Evolutionary conservation across 2,329 filamentous ascomycete genomes (phyloP), one percentile per base, ranked within the genome.

Genomic region (Herpotrichia juniperi): DNA sequence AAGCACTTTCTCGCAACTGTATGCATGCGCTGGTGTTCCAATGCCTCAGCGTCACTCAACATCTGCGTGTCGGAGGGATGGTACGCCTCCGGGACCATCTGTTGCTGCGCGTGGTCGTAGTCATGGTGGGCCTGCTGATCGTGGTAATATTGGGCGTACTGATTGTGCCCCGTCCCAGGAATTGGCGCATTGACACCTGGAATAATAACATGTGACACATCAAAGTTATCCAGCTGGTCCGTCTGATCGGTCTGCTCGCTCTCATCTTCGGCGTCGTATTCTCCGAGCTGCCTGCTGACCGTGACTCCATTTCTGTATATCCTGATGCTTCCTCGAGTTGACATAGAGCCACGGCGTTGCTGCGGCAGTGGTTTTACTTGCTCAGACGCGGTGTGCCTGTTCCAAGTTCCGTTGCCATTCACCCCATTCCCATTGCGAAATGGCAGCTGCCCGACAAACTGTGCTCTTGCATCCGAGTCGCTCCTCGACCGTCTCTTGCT

Each of bases 51-150:
- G 66, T 83, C 80, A 25, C 77, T 75, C 43, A 79, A 65, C 59
- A 83, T 66, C 53, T 81, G 78, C 7, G 79, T 80, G 40, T 81
- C 73, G 12, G 80, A 79, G 8, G 78, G 81, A 39, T 74, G 74
- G 53, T 79, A 81, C 12, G 78, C 66, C 57, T 79, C 71, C 7
- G 62, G 65, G 3, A 53, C 51, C 8, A 61, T 54, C 35, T 64
- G 70, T 17, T 61, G 63, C 16, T 46, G 42, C 8, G 11, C 22
- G 3, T 31, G 31, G 7, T 16, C 47, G 12, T 43, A 26, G 17
- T 11, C 28, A 5, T 6, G 17, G 16, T 31, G 8, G 9, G 10
- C 22, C 10, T 12, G 30, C 5, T 17, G 30, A 10, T 56, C 48
- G n/a, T n/a, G n/a, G n/a, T n/a, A n/a, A n/a, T n/a, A n/a, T n/a